Percentiles rank a stretch among this genome's conserved stretches.
Conservation (phyloP, 164 flowering plant species). For the grape (Vitis vinifera) region ASM3070453v1 NC_081816.1:11802001-11802500, state of each 20-base stretch:
- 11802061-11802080: too few relatives aligned
- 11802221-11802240: constrained; percentile 38
- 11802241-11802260: constrained; percentile 53
- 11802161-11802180: constrained; percentile 46
- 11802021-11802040: too few relatives aligned
- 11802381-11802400: constrained; percentile 52
- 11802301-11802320: constrained; percentile 39
- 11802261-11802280: constrained; percentile 38
- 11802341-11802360: constrained; percentile 46
- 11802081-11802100: too few relatives aligned
- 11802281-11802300: constrained; percentile 37
- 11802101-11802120: too few relatives aligned
- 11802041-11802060: too few relatives aligned
- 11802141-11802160: constrained; percentile 20
- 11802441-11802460: constrained; percentile 35
- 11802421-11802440: constrained; percentile 31
- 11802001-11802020: too few relatives aligned
- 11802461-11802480: constrained; percentile 51
- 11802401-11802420: constrained; percentile 67
- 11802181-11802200: constrained; percentile 32
- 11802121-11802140: not conserved
- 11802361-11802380: constrained; percentile 32
- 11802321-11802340: constrained; percentile 55
- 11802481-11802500: constrained; percentile 47
- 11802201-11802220: constrained; percentile 37